Evolutionary conservation across 1,284 basidiomycete species (phyloP).

Genomic region (Calocybe gambosa): DNA sequence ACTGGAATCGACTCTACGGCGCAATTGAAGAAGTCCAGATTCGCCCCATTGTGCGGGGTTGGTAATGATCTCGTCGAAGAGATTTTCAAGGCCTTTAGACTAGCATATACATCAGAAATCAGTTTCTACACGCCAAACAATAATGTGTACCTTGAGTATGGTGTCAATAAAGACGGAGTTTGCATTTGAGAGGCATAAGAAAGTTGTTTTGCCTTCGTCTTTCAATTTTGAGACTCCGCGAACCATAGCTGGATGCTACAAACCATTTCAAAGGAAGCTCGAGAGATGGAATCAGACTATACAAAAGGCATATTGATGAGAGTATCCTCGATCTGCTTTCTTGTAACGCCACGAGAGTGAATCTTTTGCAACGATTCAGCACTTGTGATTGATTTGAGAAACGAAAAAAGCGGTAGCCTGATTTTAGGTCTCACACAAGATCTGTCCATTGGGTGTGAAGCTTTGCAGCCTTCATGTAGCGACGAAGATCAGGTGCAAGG

Average conservation of each 20-base stretch:
- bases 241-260: constrained; percentile 95
- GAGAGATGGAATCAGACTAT: constrained; percentile 4
- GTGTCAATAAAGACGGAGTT: constrained; percentile 91
- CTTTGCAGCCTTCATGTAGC: constrained; percentile 75
- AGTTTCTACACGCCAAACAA: background rate
- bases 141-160: constrained; percentile 63
- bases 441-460: constrained; percentile 86
- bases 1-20: constrained; percentile 68
- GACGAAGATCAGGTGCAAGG: constrained; percentile 77
- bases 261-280: constrained; percentile 1
- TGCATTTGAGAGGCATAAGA: constrained; percentile 91
- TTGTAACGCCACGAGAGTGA: constrained; percentile 60
- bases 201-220: constrained; percentile 61
- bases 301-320: constrained; percentile 86
- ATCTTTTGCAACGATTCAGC: constrained; percentile 72
- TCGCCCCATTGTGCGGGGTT: constrained; percentile 86
- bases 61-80: constrained; percentile 87
- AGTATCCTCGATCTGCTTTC: constrained; percentile 72
- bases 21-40: constrained; percentile 72
- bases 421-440: constrained; percentile 64
- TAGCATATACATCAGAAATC: constrained; percentile 23
- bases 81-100: constrained; percentile 66
- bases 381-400: constrained; percentile 41
- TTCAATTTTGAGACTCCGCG: constrained; percentile 82
- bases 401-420: background rate